phyloP scores from a whole-genome alignment of 1,284 basidiomycete genomes.

The Anthracocystis walkeri region DNA sequence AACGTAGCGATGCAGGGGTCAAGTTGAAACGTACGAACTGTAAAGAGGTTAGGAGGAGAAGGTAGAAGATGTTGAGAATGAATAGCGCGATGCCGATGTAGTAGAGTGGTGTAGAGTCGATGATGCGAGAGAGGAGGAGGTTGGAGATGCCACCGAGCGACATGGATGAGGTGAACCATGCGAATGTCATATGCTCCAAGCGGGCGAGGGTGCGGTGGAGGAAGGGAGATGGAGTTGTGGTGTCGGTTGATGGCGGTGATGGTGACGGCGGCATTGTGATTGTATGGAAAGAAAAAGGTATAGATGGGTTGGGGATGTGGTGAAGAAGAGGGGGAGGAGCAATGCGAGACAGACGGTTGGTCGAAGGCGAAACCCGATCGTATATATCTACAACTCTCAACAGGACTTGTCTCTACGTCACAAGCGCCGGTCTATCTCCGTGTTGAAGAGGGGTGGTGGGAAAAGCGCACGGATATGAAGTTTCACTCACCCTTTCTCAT shows the following conservation, averaged over 20 bases:
- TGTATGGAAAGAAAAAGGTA: neutral
- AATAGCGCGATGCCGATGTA: slow-evolving; percentile 24
- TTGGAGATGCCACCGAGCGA: slow-evolving; percentile 36
- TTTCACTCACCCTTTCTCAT: no score
- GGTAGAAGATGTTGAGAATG: slow-evolving; percentile 27
- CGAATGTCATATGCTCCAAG: slow-evolving; percentile 34
- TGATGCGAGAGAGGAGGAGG: slow-evolving; percentile 28
- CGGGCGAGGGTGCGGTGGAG: neutral
- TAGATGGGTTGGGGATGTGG: neutral
- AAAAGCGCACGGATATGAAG: no score
- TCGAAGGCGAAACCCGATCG: no score
- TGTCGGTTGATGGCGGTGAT: neutral
- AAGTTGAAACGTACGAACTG: slow-evolving; percentile 24
- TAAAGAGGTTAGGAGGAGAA: slow-evolving; percentile 15
- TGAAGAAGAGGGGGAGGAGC: neutral
- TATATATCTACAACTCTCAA: no score
- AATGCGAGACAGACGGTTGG: neutral
- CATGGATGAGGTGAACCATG: slow-evolving; percentile 46
- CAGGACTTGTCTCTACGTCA: no score
- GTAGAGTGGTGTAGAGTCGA: slow-evolving; percentile 11
- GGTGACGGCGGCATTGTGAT: neutral
- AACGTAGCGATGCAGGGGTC: slow-evolving; percentile 6
- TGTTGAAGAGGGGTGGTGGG: no score
- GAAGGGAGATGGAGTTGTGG: neutral
- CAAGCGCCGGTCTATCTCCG: no score